Conservation (phyloP, 495 filamentous ascomycete genomes). For the Darksidea phi region DNA sequence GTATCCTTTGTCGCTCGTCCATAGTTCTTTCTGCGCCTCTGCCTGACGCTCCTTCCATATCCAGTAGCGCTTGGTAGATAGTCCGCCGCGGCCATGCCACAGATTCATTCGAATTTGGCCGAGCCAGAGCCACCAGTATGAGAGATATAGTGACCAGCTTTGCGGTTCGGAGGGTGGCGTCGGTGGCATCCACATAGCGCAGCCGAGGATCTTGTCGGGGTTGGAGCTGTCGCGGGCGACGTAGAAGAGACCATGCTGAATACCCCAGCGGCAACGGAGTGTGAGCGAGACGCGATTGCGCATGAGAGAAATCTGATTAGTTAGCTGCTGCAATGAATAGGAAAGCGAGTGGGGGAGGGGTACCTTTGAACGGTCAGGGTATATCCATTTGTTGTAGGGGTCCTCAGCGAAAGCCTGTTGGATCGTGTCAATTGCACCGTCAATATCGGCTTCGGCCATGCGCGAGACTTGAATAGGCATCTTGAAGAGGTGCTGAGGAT, state of each 20-base stretch:
- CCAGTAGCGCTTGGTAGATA: constrained; percentile 62
- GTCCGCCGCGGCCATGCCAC: constrained; percentile 61
- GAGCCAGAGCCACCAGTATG: constrained; percentile 59
- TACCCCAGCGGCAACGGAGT: constrained; percentile 62
- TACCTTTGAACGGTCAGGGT: constrained; percentile 55
- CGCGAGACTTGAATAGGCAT: constrained; percentile 52
- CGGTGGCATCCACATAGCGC: constrained; percentile 64
- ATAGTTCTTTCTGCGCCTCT: constrained; percentile 56
- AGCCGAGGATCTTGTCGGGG: constrained; percentile 54
- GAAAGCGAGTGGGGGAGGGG: constrained; percentile 9
- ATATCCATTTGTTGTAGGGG: constrained; percentile 65
- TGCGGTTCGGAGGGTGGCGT: constrained; percentile 44
- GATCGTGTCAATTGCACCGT: constrained; percentile 58
- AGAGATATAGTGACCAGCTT: constrained; percentile 57
- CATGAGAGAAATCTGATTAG: constrained; percentile 50
- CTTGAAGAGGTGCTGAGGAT: constrained; percentile 2
- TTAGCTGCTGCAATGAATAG: constrained; percentile 9
- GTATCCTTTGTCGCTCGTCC: constrained; percentile 61
- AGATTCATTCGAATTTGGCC: constrained; percentile 62
- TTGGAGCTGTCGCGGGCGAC: constrained; percentile 55
- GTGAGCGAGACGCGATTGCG: constrained; percentile 64
- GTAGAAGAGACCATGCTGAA: constrained; percentile 62
- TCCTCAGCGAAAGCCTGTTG: constrained; percentile 64
- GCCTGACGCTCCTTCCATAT: constrained; percentile 64
- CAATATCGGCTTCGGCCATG: constrained; percentile 59